A percentile compares a stretch with the other conserved stretches of the same genome.
These are phyloP conservation scores for Calonectria pauciramosa DNA, from an alignment of 2,329 filamentous ascomycete genomes.

Conservation along the genomic window DNA sequence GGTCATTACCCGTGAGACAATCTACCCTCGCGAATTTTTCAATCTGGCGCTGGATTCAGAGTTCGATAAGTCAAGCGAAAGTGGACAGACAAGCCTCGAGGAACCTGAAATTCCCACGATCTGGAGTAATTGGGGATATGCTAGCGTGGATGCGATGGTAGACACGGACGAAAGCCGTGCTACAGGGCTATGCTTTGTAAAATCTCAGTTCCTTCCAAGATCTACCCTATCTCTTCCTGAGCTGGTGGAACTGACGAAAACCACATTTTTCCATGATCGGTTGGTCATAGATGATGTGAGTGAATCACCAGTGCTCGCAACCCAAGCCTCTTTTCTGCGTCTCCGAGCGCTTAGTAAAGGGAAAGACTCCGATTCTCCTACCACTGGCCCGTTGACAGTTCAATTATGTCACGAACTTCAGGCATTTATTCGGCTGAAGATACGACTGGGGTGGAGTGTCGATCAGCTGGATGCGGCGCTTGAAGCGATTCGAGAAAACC, in stretches of 20 bases:
- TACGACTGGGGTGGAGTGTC: neutral
- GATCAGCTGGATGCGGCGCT: neutral
- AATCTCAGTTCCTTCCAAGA: neutral
- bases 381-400: neutral
- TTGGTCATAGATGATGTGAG: neutral
- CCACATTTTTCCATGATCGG: neutral
- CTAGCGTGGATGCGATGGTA: neutral
- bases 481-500: neutral
- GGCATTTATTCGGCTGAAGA: neutral
- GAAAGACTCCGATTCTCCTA: neutral
- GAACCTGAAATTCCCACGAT: neutral
- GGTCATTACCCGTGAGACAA: neutral
- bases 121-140: neutral
- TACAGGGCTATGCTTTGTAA: neutral
- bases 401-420: neutral
- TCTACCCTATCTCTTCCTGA: neutral
- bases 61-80: neutral
- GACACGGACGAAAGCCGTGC: neutral
- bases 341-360: neutral
- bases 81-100: neutral
- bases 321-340: neutral
- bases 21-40: neutral
- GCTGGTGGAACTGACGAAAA: neutral
- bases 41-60: neutral
- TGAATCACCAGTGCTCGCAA: neutral